Base-by-base conservation (phyloP, 352 stramenopile species). In the Pythium dissotocum region DNA sequence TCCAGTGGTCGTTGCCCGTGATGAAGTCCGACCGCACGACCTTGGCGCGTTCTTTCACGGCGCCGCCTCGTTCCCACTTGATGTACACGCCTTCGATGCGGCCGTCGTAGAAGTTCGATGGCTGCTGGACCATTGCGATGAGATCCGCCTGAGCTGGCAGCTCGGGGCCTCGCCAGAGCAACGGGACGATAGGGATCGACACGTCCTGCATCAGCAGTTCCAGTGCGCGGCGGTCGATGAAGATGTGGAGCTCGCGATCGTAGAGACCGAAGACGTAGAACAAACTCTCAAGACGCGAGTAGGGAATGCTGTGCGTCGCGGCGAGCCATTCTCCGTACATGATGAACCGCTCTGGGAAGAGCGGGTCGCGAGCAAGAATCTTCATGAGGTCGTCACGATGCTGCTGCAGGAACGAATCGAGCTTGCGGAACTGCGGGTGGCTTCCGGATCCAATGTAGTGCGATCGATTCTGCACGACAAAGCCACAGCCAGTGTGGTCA, bases 251-350 rank as follows among this genome's bases (percentile, higher is more conserved):
- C 61, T 68, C 63, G 77, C 82, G 77, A 65, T 95, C 87, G 68
- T 79, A 95, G 55, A 97, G 65, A 63, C 93, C 88, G 65, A 94
- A 97, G 14, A 76, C 85, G 64, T 95, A 88, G 61, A 95, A 95
- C 10, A 80, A 55, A 62, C 77, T 87, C 12, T 75, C 65, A 2
- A 97, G 74, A 5, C 63, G 65, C 5, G 80, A 75, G 69, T 97
- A 97, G 65, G 80, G n/a, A 57, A 95, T 85, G 59, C 85, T 94
- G 67, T 97, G 87, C 55, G 77, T 89, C 14, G 86, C 85, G 12
- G 83, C 83, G 18, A 93, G 66, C 87, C 87, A 97, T 62, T 95
- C 89, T 44, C 87, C 89, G 66, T 89, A 96, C 18, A 96, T 65
- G 32, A 93, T 87, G 60, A 85, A 90, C 18, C 83, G 79, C 10